Percentiles rank a stretch among this genome's conserved stretches.
These are phyloP conservation scores for Chlorella sp. DNA, from an alignment of 139 green algal genomes.

Conservation along the genomic window DNA sequence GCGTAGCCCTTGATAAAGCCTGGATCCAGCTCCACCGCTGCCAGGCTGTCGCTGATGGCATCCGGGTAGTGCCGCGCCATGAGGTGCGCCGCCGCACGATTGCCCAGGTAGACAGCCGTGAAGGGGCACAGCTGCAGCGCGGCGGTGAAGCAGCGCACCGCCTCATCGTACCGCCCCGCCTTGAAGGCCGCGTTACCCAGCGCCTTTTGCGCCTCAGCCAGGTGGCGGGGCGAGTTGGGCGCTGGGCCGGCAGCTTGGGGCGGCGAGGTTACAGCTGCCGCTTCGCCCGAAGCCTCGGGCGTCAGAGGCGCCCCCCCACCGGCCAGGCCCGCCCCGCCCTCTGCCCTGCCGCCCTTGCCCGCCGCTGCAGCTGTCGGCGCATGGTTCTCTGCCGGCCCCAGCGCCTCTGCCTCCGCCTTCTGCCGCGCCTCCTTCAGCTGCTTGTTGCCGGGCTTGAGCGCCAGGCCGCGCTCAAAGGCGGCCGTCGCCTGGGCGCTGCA, in stretches of 20 bases:
- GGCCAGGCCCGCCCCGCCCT: too few species aligned
- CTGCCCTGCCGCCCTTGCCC: neutral
- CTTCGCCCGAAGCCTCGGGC: neutral
- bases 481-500: neutral
- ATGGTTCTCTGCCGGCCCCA: neutral
- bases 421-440: constrained; percentile 5
- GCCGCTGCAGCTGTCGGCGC: neutral
- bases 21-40: constrained; percentile 40
- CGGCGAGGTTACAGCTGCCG: neutral
- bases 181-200: constrained; percentile 10
- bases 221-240: neutral
- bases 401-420: neutral
- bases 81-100: constrained; percentile 37
- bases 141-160: constrained; percentile 38
- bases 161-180: constrained; percentile 44
- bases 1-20: constrained; percentile 43
- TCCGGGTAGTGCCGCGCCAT: constrained; percentile 6
- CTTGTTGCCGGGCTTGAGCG: constrained; percentile 11
- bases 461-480: constrained; percentile 5
- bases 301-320: neutral
- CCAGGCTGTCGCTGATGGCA: constrained; percentile 39
- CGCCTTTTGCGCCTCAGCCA: constrained; percentile 14
- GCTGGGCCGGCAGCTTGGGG: neutral
- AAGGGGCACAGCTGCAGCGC: constrained; percentile 29
- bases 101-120: constrained; percentile 27